phyloP scores from a whole-genome alignment of 1,284 basidiomycete species.

The Ustilago tritici region DNA sequence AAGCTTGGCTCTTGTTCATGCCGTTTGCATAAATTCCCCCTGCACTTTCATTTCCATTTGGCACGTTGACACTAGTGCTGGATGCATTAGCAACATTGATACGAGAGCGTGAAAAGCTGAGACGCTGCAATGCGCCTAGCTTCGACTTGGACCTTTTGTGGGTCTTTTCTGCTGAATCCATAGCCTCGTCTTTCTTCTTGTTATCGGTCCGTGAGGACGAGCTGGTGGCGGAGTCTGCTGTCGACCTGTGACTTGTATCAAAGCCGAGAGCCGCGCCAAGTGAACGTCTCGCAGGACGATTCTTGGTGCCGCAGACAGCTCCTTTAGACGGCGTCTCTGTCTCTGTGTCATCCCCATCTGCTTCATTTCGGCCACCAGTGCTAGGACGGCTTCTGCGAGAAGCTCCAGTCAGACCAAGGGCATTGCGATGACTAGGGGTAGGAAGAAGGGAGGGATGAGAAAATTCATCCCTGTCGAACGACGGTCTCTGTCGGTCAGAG shows the following conservation, averaged over 20 bases:
- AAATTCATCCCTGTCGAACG: conserved; percentile 8
- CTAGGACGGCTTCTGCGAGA: background rate
- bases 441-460: background rate
- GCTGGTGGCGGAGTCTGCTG: background rate
- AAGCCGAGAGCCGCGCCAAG: conserved; percentile 40
- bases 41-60: background rate
- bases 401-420: background rate
- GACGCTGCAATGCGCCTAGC: conserved; percentile 32
- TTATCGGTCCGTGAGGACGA: background rate
- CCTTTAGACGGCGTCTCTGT: conserved; percentile 26
- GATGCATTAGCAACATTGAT: conserved; percentile 27
- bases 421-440: background rate
- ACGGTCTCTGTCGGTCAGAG: conserved; percentile 10
- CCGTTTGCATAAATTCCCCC: conserved; percentile 9
- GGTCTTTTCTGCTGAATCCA: background rate
- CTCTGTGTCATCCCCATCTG: conserved; percentile 46
- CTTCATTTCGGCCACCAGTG: conserved; percentile 6
- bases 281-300: conserved; percentile 28
- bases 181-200: conserved; percentile 7
- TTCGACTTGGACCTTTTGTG: conserved; percentile 27
- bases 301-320: background rate
- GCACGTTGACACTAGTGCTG: conserved; percentile 25
- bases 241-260: conserved; percentile 7
- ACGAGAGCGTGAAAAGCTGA: conserved; percentile 48
- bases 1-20: conserved; percentile 31